Base-by-base conservation (phyloP, 768 basidiomycete species). In the Hemileccinum rubropunctum region DNA sequence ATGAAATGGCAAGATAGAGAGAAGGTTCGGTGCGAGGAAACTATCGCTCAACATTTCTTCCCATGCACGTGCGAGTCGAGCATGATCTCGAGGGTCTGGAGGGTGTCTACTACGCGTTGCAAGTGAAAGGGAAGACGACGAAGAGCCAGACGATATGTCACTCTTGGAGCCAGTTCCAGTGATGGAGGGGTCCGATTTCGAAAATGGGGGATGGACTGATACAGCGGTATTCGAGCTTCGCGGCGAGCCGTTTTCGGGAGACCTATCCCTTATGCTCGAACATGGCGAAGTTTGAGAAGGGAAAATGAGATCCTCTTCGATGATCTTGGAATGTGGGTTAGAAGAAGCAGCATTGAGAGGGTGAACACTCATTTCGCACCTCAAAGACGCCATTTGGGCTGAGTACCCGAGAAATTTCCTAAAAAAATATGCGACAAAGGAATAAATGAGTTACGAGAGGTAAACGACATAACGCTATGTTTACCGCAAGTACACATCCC, bases 251-350 rank as follows among this genome's bases (percentile, higher is more conserved):
- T 57, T 54, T 48, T 40, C 52, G 14, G 62, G 60, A 3, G 62
- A 68, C 20, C 53, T 45, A 13, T 45, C 50, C 18, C n/a, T 5
- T 10, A 34, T n/a, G n/a, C 53, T 47, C 14, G 49, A 42, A n/a
- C 35, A 47, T 3, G 51, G 47, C 15, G 48, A 38, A n/a, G n/a
- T 33, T 44, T 58, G 55, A 40, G 74, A 80, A 8, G 87, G 87
- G 60, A 89, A 89, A 41, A 87, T 73, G 7, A 82, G 73, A 59
- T 88, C 86, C 51, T 90, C 87, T 63, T 88, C 87, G 33, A 88
- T 77, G 9, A 88, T 71, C 86, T 88, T 53, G 8, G n/a, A 41
- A 14, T 48, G 26, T 8, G 30, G 46, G 48, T 59, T 26, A 57
- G 44, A 56, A 44, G 34, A 45, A 39, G 42, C 33, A 6, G 14